Percentiles rank a stretch among this genome's conserved stretches.
Evolutionary conservation across 495 filamentous ascomycete species (phyloP).

Genomic region (Glarea lozoyensis): DNA sequence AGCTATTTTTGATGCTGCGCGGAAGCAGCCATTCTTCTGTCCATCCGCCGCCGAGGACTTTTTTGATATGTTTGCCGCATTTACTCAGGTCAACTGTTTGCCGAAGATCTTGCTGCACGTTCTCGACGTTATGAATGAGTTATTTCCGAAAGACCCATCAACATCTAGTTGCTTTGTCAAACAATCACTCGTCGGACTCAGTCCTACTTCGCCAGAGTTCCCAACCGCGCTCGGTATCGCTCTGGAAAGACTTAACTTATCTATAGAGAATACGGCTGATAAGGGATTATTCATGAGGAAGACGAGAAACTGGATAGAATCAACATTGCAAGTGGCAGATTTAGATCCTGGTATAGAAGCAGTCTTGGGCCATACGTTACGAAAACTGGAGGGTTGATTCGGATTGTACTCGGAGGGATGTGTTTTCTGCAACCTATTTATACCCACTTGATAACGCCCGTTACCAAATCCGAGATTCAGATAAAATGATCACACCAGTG

Average conservation of each 20-base stretch:
- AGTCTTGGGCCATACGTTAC: conserved; percentile 50
- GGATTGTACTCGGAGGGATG: too few relatives aligned
- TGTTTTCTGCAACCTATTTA: too few relatives aligned
- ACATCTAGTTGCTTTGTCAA: conserved; percentile 62
- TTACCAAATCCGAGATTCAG: too few relatives aligned
- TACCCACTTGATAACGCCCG: too few relatives aligned
- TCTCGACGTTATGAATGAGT: conserved; percentile 49
- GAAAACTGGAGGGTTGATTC: conserved; percentile 18
- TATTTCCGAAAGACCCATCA: conserved; percentile 46
- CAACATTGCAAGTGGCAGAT: conserved; percentile 42
- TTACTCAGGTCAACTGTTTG: conserved; percentile 53
- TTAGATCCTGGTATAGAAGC: conserved; percentile 59
- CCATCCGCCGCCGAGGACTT: conserved; percentile 59
- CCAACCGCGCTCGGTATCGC: conserved; percentile 58
- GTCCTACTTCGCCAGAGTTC: conserved; percentile 56
- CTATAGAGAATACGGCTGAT: conserved; percentile 31
- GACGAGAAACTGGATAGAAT: conserved; percentile 50
- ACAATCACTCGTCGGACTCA: conserved; percentile 58
- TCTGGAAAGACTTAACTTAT: conserved; percentile 48
- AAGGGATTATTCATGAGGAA: conserved; percentile 41
- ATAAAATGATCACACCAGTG: too few relatives aligned
- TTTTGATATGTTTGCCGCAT: conserved; percentile 68
- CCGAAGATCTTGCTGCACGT: conserved; percentile 68
- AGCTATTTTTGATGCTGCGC: conserved; percentile 82
- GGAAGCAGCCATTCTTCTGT: conserved; percentile 64